Percentiles rank a stretch among this genome's conserved stretches.
These are phyloP conservation scores for Akanthomyces lecanii DNA, from an alignment of 2,329 filamentous ascomycete genomes.

Conservation along the genomic window DNA sequence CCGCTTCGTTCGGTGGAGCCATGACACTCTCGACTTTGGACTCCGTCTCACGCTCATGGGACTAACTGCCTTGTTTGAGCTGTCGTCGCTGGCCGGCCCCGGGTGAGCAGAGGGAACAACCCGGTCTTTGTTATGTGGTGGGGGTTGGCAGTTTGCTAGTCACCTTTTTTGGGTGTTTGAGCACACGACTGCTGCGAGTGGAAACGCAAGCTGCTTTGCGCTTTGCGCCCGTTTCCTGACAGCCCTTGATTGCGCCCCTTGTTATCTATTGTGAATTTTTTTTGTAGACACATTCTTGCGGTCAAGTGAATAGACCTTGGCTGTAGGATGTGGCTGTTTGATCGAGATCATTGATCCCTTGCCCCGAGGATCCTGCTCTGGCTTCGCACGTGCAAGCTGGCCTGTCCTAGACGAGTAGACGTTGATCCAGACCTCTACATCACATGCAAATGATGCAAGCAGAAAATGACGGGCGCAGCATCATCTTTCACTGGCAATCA, in stretches of 20 bases:
- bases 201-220: too few species aligned
- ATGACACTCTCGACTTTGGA: not conserved
- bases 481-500: not conserved
- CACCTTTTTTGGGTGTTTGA: too few species aligned
- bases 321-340: too few species aligned
- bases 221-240: too few species aligned
- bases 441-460: not conserved
- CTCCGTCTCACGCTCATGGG: not conserved
- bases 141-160: not conserved
- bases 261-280: too few species aligned
- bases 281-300: too few species aligned
- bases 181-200: too few species aligned
- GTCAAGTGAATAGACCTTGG: too few species aligned
- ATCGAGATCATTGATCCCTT: not conserved
- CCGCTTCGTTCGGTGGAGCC: not conserved
- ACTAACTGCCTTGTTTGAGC: too few species aligned
- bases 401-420: not conserved
- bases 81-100: not conserved
- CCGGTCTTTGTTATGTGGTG: not conserved
- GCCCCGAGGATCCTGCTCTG: not conserved
- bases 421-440: not conserved
- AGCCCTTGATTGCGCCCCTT: too few species aligned
- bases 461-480: not conserved
- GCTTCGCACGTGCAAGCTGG: not conserved
- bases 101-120: not conserved